A percentile compares a stretch with the other conserved stretches of the same genome.
Evolutionary conservation across 2,329 filamentous ascomycete genomes (phyloP).

Genomic region (Paramyrothecium sp.): DNA sequence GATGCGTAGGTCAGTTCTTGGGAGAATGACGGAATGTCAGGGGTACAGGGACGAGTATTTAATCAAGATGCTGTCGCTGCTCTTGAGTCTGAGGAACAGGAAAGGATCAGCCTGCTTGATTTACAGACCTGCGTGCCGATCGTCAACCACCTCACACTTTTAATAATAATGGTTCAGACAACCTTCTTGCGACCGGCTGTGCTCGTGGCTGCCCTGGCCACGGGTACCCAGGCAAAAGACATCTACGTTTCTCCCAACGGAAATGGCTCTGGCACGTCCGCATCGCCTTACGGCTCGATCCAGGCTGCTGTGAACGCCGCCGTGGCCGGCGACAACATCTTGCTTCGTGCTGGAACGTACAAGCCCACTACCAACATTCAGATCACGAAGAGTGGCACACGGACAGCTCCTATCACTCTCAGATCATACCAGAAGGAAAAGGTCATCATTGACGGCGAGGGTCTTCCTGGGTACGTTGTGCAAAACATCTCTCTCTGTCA

Average conservation of each 20-base stretch:
- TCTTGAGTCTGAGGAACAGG: neutral
- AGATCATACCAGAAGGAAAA: constrained; percentile 36
- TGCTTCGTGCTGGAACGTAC: neutral
- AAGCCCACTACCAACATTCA: constrained; percentile 1
- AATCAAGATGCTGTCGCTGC: too few species aligned
- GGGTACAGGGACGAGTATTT: too few species aligned
- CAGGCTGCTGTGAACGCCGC: constrained; percentile 1
- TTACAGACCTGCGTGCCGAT: neutral
- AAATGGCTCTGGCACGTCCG: neutral
- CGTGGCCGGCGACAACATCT: neutral
- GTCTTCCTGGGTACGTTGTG: constrained; percentile 24
- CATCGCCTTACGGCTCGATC: neutral
- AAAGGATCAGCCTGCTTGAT: neutral
- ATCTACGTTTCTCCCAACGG: neutral
- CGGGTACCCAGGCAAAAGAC: neutral
- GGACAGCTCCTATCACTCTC: constrained; percentile 32
- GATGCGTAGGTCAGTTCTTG: too few species aligned
- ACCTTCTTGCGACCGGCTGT: neutral
- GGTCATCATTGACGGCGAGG: constrained; percentile 42
- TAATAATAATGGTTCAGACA: neutral
- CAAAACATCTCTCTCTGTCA: too few species aligned
- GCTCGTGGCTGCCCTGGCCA: neutral
- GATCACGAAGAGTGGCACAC: neutral
- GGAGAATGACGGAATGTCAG: too few species aligned
- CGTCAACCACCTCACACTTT: neutral